Evolutionary conservation across 2,329 filamentous ascomycete genomes (phyloP).

Genomic region (Epichloe elymi): DNA sequence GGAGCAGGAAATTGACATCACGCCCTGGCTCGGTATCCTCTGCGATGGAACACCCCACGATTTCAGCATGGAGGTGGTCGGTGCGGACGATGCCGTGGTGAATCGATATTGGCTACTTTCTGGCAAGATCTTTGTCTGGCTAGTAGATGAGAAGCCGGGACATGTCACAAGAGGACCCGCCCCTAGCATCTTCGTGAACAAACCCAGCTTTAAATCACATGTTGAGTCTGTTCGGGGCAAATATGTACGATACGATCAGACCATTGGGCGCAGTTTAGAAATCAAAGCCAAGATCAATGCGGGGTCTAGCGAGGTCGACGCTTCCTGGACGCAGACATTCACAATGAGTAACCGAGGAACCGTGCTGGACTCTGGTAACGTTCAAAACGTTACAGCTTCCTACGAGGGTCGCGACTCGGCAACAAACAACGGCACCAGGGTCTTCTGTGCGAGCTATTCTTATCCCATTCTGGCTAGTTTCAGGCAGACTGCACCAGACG

Average conservation of each 20-base stretch:
- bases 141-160: conserved; percentile 38
- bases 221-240: background rate
- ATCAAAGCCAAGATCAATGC: conserved; percentile 42
- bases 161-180: conserved; percentile 29
- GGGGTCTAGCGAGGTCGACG: conserved; percentile 7
- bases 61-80: conserved; percentile 55
- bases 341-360: conserved; percentile 39
- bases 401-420: conserved; percentile 9
- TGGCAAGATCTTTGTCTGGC: conserved; percentile 72
- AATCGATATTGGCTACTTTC: conserved; percentile 53
- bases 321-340: conserved; percentile 44
- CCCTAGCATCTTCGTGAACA: background rate
- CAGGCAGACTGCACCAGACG: background rate
- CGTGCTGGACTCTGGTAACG: conserved; percentile 21
- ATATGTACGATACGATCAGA: conserved; percentile 25
- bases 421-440: background rate
- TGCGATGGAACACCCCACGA: conserved; percentile 50
- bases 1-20: conserved; percentile 73
- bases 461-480: conserved; percentile 8
- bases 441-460: conserved; percentile 4
- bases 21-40: conserved; percentile 58
- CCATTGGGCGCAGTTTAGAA: conserved; percentile 42
- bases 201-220: background rate
- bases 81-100: conserved; percentile 43
- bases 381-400: conserved; percentile 23